Evolutionary conservation across 768 basidiomycete species (phyloP).

Genomic region (Serpula lacrymans): DNA sequence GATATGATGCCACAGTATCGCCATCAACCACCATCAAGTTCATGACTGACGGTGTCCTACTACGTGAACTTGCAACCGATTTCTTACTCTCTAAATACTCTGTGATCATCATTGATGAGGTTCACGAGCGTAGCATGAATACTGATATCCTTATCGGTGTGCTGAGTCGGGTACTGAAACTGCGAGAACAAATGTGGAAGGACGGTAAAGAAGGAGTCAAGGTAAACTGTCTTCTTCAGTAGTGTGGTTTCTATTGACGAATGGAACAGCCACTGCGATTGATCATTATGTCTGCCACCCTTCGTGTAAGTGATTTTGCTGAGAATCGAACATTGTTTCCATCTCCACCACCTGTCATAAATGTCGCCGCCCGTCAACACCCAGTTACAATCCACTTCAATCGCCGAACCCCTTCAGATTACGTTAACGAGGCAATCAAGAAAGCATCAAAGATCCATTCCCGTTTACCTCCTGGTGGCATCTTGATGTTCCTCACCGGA

Average conservation of each 20-base stretch:
- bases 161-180: constrained; percentile 85
- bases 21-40: constrained; percentile 93
- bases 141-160: constrained; percentile 97
- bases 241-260: no score
- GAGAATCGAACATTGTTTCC: constrained; percentile 81
- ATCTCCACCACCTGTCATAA: constrained; percentile 86
- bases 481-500: constrained; percentile 92
- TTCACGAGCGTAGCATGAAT: constrained; percentile 97
- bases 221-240: constrained; percentile 35
- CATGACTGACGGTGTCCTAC: constrained; percentile 97
- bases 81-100: constrained; percentile 94
- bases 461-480: constrained; percentile 87
- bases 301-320: constrained; percentile 90
- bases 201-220: constrained; percentile 69
- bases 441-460: constrained; percentile 92
- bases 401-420: constrained; percentile 80
- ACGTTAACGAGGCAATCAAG: constrained; percentile 85
- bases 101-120: constrained; percentile 95
- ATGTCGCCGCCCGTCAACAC: constrained; percentile 86
- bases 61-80: constrained; percentile 89
- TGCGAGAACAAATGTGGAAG: constrained; percentile 89
- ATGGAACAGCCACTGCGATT: constrained; percentile 68
- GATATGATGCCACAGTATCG: constrained; percentile 93
- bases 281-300: constrained; percentile 98
- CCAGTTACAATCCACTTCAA: constrained; percentile 95